Evolutionary conservation across 192 early-diverging fungal genomes (phyloP).

Genomic region (Coemansia sp.): DNA sequence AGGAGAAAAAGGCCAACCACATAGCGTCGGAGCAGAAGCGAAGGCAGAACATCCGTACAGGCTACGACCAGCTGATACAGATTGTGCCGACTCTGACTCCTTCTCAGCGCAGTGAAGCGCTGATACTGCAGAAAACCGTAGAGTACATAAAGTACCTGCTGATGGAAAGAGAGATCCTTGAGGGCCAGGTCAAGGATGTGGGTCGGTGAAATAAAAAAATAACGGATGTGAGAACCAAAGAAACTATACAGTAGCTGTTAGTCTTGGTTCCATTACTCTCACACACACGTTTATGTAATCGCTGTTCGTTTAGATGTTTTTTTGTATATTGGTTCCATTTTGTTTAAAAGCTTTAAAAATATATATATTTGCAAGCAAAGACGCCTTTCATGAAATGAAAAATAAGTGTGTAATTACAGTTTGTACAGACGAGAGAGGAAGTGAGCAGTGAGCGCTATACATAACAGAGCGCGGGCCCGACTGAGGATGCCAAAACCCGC

Average conservation of each 20-base stretch:
- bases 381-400: background rate
- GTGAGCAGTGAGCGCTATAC: background rate
- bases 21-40: constrained; percentile 94
- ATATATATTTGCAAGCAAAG: too few species aligned
- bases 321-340: background rate
- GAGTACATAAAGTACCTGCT: constrained; percentile 75
- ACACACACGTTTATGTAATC: too few species aligned
- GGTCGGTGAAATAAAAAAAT: background rate
- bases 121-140: constrained; percentile 82
- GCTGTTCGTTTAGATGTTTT: background rate
- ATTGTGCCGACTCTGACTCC: constrained; percentile 82
- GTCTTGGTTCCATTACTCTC: too few species aligned
- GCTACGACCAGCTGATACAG: constrained; percentile 87
- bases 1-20: constrained; percentile 93
- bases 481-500: too few species aligned
- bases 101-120: constrained; percentile 79
- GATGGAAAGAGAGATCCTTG: constrained; percentile 55
- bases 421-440: background rate
- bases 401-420: constrained; percentile 1
- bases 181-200: constrained; percentile 42
- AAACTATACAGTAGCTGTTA: too few species aligned
- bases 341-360: background rate
- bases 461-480: background rate
- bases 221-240: too few species aligned
- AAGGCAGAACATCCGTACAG: constrained; percentile 84